Evolutionary conservation across 1,284 basidiomycete species (phyloP), one percentile per base, ranked within the genome.

Genomic region (Boletus smithii): DNA sequence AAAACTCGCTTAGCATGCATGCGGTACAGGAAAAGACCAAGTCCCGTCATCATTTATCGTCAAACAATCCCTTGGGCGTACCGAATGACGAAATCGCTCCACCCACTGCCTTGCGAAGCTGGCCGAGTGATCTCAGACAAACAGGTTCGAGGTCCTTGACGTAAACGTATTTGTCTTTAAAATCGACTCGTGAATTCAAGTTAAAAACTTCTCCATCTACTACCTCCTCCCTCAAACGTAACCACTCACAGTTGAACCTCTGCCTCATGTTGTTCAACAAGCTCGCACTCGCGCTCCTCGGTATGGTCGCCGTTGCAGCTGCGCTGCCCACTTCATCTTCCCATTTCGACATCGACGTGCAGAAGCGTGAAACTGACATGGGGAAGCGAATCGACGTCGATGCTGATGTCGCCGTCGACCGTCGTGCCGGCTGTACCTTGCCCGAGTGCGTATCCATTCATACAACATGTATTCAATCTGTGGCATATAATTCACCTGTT

Each of bases 251-350:
- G 5, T 8, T 6, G 3, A 31, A n/a, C n/a, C 6, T 13, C 20
- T 20, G 5, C 14, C n/a, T n/a, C 43, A 55, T 54, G 48, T 18
- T 53, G 23, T 40, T 52, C 42, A 53, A 46, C 30, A 53, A 49
- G 34, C 18, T 54, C 17, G 32, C 49, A 17, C 26, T 53, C 9
- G 13, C 22, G 2, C 30, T 54, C 18, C 33, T 56, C 3, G 18
- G 50, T 22, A 20, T 49, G 16, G 16, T 32, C 17, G 18, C 45
- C 10, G 18, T 53, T n/a, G 45, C 20, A 3, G 3, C 36, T n/a
- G 45, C 53, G 1, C 20, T 42, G 17, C 49, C 53, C 4, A 34
- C 7, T 13, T 6, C 20, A 20, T 31, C 27, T 31, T 16, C 20
- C 31, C 8, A 17, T 2, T 2, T n/a, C 22, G 22, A 39, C 13